These are phyloP conservation scores for Silene noctiflora DNA, from an alignment of 179 eudicot species.

Conservation along the genomic window DNA sequence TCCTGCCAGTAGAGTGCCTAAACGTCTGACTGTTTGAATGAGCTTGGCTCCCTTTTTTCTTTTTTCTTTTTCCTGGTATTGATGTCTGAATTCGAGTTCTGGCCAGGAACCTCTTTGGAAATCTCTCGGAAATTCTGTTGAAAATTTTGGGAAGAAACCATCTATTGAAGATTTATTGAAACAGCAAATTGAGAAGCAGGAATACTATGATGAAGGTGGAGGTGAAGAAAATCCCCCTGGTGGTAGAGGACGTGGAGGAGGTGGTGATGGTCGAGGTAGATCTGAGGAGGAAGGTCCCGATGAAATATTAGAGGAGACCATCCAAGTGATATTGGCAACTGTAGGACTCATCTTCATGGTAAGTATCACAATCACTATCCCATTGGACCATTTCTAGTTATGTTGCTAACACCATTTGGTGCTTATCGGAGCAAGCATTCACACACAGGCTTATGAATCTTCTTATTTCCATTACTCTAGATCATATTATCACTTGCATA, in stretches of 20 bases:
- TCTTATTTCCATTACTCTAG: background rate
- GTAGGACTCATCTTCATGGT: constrained; percentile 63
- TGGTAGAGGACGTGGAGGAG: constrained; percentile 33
- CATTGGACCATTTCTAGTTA: background rate
- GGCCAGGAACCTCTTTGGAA: constrained; percentile 70
- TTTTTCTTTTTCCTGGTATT: background rate
- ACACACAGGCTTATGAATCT: background rate
- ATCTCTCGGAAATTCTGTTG: constrained; percentile 57
- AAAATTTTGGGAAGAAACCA: constrained; percentile 47
- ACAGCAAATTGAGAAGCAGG: constrained; percentile 60
- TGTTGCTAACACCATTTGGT: constrained; percentile 1
- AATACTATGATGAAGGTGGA: constrained; percentile 54
- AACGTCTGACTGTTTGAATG: constrained; percentile 5
- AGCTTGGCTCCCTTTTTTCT: background rate
- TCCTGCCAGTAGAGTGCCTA: background rate
- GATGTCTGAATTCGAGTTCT: constrained; percentile 3
- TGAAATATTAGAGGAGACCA: constrained; percentile 47
- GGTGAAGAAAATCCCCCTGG: constrained; percentile 33
- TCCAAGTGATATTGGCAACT: constrained; percentile 61
- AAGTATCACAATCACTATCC: constrained; percentile 21
- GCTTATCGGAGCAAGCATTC: background rate
- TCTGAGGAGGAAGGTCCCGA: constrained; percentile 47
- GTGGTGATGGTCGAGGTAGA: constrained; percentile 39
- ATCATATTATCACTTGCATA: background rate
- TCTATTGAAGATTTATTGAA: constrained; percentile 60